Base-by-base conservation (phyloP, 23 red algal genomes). In the Gracilariopsis chorda region DNA sequence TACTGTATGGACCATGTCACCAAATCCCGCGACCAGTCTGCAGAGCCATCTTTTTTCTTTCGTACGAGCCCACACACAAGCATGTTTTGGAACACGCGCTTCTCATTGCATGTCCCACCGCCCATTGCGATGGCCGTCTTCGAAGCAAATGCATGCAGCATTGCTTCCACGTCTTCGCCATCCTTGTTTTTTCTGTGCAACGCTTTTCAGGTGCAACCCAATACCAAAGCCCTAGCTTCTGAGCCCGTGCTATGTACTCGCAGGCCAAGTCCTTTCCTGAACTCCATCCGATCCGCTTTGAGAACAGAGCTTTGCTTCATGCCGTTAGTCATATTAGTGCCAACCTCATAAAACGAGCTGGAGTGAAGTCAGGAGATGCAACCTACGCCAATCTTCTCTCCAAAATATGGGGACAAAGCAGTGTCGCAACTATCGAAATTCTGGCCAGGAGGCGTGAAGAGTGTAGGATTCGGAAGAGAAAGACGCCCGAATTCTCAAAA, bases 381-480 rank as follows among this genome's bases (percentile, higher is more conserved):
- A n/a, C 37, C 8, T 89, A 89, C 53, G 85, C 67, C 37, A 49
- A 5, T 45, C 58, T 89, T 21, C 51, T 89, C 12, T 89, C 85
- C 48, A 45, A 89, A 46, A 89, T 89, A 47, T 78, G 68, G 68
- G 85, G 85, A 60, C 51, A 77, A 33, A 89, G 85, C 30, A 7
- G 63, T 13, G 76, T 59, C 33, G 85, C 68, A 27, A 89, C 85
- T 17, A 89, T 77, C 16, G 68, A 89, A 16, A 51, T 89, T 11
- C 30, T 89, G 19, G 68, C 52, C 9, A 47, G 33, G 57, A 86
- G 69, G 63, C 65, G 51, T n/a, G 24, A 61, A 24, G 24, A 74
- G 12, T 29, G 61, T 41, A 32, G 24, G 21, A 35, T 39, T 3
- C 27, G 37, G 16, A 48, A 43, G 17, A 42, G 21, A 19, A 80